Evolutionary conservation across 345 rosid genomes (phyloP), one percentile per base, ranked within the genome.

Genomic region (Excoecaria cochinchinensis): DNA sequence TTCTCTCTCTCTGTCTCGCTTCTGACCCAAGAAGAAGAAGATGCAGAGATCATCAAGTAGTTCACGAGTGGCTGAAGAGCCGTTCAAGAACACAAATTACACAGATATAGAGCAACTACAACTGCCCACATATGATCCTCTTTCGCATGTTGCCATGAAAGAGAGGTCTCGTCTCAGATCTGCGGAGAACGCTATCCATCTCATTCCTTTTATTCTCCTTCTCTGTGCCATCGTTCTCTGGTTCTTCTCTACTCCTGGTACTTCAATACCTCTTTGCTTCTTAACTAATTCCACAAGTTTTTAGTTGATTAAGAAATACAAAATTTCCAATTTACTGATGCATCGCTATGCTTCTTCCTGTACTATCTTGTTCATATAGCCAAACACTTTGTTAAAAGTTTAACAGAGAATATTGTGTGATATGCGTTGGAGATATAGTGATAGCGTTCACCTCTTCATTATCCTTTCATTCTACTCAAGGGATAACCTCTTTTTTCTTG

Each of bases 131-230:
- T 89, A 74, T 77, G 81, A 92, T 51, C 97, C 97, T 16, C 83
- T 80, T 53, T 92, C 97, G 4, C 77, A 85, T 58, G 80, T 83
- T 31, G 95, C 95, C 70, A 84, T 77, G 88, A 89, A 79, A 77
- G 91, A 92, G 79, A 87, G 77, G 31, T 82, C 86, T 19, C 83
- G 89, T 52, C 76, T 86, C 77, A 84, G 94, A 87, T 84, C 82
- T 66, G 90, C 99, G 8, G 89, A 95, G 85, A 87, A 88, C 71
- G 87, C 90, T 16, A 75, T 95, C 81, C 97, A 95, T 83, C 67
- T 84, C 63, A 90, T 95, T 78, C 99, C 97, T 76, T 71, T 92
- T 17, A 56, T 94, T 50, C 89, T 92, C 56, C 55, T 84, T 38
- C 77, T 91, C 48, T 91, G 90, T 76, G 89, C 86, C 53, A 57